These are phyloP conservation scores for Fragaria vesca DNA, from an alignment of 306 rosid genomes.

Conservation along the genomic window DNA sequence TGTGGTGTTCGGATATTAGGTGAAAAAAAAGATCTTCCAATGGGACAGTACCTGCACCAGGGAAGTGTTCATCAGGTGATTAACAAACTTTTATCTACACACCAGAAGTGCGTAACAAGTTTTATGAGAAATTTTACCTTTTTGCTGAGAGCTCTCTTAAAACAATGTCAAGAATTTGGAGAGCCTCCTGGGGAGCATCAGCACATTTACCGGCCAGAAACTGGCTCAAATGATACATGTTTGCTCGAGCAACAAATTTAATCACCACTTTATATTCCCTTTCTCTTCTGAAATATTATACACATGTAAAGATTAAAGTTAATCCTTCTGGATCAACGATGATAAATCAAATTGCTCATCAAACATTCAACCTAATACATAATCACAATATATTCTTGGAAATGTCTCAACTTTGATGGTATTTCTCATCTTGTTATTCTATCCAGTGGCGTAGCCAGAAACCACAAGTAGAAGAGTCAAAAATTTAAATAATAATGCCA, in stretches of 20 bases:
- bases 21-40: slow-evolving; percentile 95
- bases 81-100: slow-evolving; percentile 13
- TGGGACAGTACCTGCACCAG: slow-evolving; percentile 69
- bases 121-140: slow-evolving; percentile 45
- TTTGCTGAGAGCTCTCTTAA: slow-evolving; percentile 75
- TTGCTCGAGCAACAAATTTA: slow-evolving; percentile 87
- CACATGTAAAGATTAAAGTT: slow-evolving; percentile 15
- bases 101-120: slow-evolving; percentile 6
- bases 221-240: slow-evolving; percentile 93
- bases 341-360: not conserved
- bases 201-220: slow-evolving; percentile 91
- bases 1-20: slow-evolving; percentile 79
- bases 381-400: not conserved
- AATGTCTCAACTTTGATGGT: not conserved
- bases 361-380: not conserved
- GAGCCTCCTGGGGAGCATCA: slow-evolving; percentile 89
- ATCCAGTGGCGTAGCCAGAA: too few species aligned
- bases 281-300: slow-evolving; percentile 54
- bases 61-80: slow-evolving; percentile 28
- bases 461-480: too few species aligned
- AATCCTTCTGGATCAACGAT: not conserved
- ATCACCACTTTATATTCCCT: slow-evolving; percentile 79
- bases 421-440: not conserved
- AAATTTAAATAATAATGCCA: too few species aligned
- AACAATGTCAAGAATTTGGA: slow-evolving; percentile 88